phyloP scores from a whole-genome alignment of 768 basidiomycete species.

The Omphalotus guepiniiformis region DNA sequence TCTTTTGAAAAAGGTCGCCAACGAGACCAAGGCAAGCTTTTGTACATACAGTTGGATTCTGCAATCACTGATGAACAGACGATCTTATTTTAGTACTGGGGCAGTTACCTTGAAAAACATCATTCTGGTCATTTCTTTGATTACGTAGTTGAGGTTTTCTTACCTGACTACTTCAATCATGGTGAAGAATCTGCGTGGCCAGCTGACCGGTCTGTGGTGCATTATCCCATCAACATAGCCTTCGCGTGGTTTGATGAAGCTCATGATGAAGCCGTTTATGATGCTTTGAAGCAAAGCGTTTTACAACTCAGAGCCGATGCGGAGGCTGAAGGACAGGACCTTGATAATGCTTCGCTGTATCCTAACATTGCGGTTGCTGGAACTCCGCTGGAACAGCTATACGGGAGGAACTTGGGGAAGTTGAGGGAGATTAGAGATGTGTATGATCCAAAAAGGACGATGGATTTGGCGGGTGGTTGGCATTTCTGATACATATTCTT shows the following conservation, averaged over 20 bases:
- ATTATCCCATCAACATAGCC: neutral
- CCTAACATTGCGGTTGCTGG: slow-evolving; percentile 34
- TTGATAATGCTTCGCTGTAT: slow-evolving; percentile 14
- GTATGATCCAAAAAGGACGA: slow-evolving; percentile 55
- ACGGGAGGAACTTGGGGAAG: slow-evolving; percentile 42
- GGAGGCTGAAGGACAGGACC: neutral
- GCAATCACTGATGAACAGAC: neutral
- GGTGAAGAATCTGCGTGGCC: neutral
- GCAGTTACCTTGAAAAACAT: neutral
- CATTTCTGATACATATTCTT: too few species aligned
- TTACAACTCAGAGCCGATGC: neutral
- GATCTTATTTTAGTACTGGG: neutral
- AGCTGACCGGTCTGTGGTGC: neutral
- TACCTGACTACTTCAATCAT: neutral
- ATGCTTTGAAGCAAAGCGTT: neutral
- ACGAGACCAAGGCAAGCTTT: neutral
- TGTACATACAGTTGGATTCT: neutral
- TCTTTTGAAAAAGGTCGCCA: neutral
- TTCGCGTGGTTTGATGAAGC: neutral
- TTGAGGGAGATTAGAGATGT: slow-evolving; percentile 36
- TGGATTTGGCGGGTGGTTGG: slow-evolving; percentile 62
- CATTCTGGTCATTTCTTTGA: neutral
- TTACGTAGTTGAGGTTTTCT: neutral
- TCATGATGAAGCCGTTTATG: neutral
- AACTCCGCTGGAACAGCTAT: slow-evolving; percentile 47